Conservation (phyloP, 805 yeast species). For the Yarrowia sp. region DNA sequence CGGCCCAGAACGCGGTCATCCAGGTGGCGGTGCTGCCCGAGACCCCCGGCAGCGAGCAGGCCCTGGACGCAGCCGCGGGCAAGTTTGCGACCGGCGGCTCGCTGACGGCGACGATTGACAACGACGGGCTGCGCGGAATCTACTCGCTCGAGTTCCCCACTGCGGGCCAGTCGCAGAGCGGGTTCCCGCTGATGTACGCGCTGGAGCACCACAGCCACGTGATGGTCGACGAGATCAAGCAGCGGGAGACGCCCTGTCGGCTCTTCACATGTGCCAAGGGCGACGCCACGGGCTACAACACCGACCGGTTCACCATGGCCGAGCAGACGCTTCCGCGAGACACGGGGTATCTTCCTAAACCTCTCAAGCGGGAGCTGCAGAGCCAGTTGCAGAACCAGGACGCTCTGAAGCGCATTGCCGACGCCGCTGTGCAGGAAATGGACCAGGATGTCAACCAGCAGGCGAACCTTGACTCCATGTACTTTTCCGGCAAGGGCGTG, state of each 20-base stretch:
- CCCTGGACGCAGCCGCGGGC: conserved; percentile 69
- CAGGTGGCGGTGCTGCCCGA: conserved; percentile 64
- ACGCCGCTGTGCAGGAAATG: conserved; percentile 57
- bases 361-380: conserved; percentile 53
- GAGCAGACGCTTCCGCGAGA: conserved; percentile 51
- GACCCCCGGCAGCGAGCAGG: conserved; percentile 46
- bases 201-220: conserved; percentile 64
- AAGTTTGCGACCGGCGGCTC: conserved; percentile 60
- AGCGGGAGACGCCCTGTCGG: conserved; percentile 48
- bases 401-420: conserved; percentile 50
- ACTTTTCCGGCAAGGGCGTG: conserved; percentile 81
- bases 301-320: conserved; percentile 48
- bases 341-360: conserved; percentile 62
- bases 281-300: conserved; percentile 48
- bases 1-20: conserved; percentile 59
- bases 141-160: conserved; percentile 39
- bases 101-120: conserved; percentile 51
- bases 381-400: conserved; percentile 52
- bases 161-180: conserved; percentile 44
- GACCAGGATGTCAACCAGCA: conserved; percentile 57
- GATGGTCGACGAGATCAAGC: conserved; percentile 49
- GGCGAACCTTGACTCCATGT: conserved; percentile 78
- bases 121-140: conserved; percentile 36
- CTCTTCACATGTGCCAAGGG: conserved; percentile 58
- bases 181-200: conserved; percentile 57